These are phyloP conservation scores for Coriaria nepalensis DNA, from an alignment of 306 rosid species.

Conservation along the genomic window DNA sequence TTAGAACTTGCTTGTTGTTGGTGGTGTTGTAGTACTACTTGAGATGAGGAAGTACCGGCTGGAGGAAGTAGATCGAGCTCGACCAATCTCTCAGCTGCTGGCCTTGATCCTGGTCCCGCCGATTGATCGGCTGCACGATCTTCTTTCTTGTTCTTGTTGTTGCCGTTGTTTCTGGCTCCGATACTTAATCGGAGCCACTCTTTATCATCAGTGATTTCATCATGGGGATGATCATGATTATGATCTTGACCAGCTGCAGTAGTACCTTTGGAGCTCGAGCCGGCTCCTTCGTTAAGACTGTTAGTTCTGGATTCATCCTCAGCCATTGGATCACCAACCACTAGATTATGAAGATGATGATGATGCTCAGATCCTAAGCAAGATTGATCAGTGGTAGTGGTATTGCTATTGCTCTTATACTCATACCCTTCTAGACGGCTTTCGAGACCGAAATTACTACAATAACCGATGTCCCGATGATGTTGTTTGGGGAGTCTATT, in stretches of 20 bases:
- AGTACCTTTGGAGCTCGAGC: constrained; percentile 25
- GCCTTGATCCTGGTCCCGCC: constrained; percentile 3
- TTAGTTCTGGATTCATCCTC: constrained; percentile 48
- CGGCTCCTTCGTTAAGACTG: constrained; percentile 21
- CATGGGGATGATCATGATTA: too few species aligned
- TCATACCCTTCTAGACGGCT: constrained; percentile 10
- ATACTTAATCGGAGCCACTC: constrained; percentile 80
- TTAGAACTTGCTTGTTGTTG: neutral
- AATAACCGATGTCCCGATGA: neutral
- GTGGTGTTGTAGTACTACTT: neutral
- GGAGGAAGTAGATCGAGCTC: constrained; percentile 61
- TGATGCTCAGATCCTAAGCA: constrained; percentile 44
- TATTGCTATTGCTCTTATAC: constrained; percentile 10
- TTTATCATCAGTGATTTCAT: constrained; percentile 8
- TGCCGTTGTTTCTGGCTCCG: constrained; percentile 20
- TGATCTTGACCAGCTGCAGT: constrained; percentile 11
- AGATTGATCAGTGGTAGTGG: constrained; percentile 8
- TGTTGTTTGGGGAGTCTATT: too few species aligned
- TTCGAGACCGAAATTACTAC: constrained; percentile 7
- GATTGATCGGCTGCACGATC: too few species aligned
- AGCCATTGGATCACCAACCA: constrained; percentile 43
- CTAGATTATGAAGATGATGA: neutral
- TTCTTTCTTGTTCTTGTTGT: neutral
- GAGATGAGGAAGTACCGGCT: neutral
- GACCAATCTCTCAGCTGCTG: constrained; percentile 5